Percentiles rank a stretch among this genome's conserved stretches.
These are phyloP conservation scores for Colletotrichum musicola DNA, from an alignment of 2,329 filamentous ascomycete genomes.

Conservation along the genomic window DNA sequence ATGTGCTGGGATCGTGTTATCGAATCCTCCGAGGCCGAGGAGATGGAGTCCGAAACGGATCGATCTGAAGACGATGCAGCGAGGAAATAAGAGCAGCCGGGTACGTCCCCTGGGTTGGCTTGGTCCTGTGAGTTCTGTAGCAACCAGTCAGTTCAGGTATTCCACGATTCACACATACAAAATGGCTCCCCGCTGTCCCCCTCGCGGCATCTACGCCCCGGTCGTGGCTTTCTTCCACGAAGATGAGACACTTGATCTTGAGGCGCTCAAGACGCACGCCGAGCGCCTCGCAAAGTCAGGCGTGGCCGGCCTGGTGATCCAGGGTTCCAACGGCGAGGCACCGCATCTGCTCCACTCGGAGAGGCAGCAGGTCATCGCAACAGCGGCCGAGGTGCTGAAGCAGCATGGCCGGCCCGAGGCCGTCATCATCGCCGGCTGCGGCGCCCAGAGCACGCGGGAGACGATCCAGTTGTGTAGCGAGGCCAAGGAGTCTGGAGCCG, in stretches of 20 bases:
- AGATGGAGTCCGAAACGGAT: background rate
- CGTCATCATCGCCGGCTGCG: constrained; percentile 72
- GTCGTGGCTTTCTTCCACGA: constrained; percentile 56
- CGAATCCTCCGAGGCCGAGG: constrained; percentile 26
- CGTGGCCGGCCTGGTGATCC: constrained; percentile 59
- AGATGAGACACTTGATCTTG: constrained; percentile 56
- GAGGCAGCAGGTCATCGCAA: constrained; percentile 64
- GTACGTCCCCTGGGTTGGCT: background rate
- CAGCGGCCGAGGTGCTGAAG: constrained; percentile 63
- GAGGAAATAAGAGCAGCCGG: constrained; percentile 22
- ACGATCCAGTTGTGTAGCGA: constrained; percentile 70
- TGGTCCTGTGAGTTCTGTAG: background rate
- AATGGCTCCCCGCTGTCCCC: constrained; percentile 23
- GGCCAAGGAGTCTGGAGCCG: constrained; percentile 69
- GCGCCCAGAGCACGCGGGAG: constrained; percentile 74
- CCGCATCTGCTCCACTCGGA: constrained; percentile 68
- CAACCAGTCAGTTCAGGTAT: no score
- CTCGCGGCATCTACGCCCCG: constrained; percentile 58
- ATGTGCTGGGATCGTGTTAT: constrained; percentile 6
- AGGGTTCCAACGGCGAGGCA: constrained; percentile 62
- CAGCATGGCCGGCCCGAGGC: constrained; percentile 60
- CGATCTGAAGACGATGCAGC: background rate
- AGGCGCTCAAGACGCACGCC: constrained; percentile 53
- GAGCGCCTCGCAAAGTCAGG: constrained; percentile 57
- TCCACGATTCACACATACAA: background rate